Conservation (phyloP, 257 asterid genomes). For the Solanum appendiculatum region DNA sequence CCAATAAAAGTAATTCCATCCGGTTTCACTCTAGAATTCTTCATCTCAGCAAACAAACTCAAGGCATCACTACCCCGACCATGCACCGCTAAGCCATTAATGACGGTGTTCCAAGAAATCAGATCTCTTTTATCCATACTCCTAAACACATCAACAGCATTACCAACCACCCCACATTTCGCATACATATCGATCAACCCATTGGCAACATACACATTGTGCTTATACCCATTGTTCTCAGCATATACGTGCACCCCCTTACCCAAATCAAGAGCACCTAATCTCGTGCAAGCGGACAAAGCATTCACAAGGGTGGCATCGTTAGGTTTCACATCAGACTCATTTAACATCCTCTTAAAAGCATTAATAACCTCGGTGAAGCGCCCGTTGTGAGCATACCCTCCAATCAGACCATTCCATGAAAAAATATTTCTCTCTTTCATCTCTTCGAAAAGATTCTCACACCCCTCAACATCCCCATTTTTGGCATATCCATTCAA, state of each 20-base stretch:
- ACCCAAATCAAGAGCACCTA: constrained; percentile 70
- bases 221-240: constrained; percentile 28
- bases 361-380: constrained; percentile 40
- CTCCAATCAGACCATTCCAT: constrained; percentile 81
- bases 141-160: constrained; percentile 42
- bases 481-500: constrained; percentile 66
- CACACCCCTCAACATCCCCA: constrained; percentile 54
- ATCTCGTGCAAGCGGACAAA: constrained; percentile 58
- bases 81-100: constrained; percentile 73
- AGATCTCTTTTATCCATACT: constrained; percentile 49
- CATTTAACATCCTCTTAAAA: constrained; percentile 50
- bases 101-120: constrained; percentile 77
- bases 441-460: constrained; percentile 53
- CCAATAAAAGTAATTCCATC: constrained; percentile 73
- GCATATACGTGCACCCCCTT: constrained; percentile 62
- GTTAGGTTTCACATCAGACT: constrained; percentile 50
- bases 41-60: constrained; percentile 53
- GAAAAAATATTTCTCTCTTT: constrained; percentile 57
- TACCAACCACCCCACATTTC: constrained; percentile 60
- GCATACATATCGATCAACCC: constrained; percentile 77
- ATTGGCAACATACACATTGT: constrained; percentile 53
- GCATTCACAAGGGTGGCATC: constrained; percentile 67
- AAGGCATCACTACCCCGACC: constrained; percentile 68
- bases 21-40: constrained; percentile 36
- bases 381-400: constrained; percentile 43